phyloP scores from a whole-genome alignment of 345 rosid genomes.

The Populus alba region DNA sequence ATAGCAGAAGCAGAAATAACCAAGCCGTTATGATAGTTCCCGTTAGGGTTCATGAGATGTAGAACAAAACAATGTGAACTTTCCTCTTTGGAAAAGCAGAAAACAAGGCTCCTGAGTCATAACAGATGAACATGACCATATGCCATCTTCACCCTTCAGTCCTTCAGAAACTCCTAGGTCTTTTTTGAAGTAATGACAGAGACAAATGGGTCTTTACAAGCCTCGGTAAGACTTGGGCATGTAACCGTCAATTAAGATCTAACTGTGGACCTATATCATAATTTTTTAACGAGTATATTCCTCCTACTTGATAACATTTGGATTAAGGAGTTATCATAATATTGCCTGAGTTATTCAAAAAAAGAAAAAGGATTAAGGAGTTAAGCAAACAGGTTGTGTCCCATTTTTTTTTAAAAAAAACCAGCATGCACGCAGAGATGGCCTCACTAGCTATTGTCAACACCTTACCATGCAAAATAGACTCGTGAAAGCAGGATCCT shows the following conservation, averaged over 20 bases:
- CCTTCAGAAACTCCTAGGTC: background rate
- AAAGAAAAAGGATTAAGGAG: no score
- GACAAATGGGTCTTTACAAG: background rate
- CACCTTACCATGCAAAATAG: background rate
- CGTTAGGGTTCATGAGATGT: background rate
- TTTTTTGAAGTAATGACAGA: background rate
- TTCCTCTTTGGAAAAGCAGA: background rate
- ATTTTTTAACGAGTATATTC: background rate
- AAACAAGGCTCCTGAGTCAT: background rate
- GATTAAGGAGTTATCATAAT: no score
- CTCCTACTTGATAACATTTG: background rate
- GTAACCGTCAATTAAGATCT: background rate
- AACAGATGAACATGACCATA: background rate
- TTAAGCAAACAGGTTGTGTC: background rate
- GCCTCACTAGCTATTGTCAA: background rate
- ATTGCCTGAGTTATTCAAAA: no score
- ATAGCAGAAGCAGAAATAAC: no score
- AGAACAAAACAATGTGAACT: background rate
- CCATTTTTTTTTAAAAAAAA: no score
- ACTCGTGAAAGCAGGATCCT: background rate
- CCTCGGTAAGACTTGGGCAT: background rate
- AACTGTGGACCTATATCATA: background rate
- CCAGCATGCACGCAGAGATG: background rate
- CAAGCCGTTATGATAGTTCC: background rate
- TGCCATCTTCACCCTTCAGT: background rate